Percentiles rank a stretch among this genome's conserved stretches.
phyloP scores from a whole-genome alignment of 1,284 basidiomycete species.

The Apiotrichum mycotoxinovorans region DNA sequence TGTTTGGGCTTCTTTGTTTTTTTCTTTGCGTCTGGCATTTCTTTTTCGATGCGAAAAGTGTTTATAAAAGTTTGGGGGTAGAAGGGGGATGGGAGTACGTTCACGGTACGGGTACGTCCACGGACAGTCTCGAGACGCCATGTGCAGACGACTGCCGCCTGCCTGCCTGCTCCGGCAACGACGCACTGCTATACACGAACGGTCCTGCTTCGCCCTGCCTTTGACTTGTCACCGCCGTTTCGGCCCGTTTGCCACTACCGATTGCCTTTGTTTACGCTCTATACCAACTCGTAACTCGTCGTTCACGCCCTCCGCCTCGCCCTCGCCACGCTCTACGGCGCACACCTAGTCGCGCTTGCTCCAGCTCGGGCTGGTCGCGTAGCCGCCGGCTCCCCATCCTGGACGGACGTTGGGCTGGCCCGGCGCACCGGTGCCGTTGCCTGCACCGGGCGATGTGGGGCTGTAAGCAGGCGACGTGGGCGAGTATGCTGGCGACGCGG shows the following conservation, averaged over 20 bases:
- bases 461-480: slow-evolving; percentile 49
- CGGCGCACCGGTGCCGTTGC: slow-evolving; percentile 4
- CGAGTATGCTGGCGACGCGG: slow-evolving; percentile 79
- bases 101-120: not conserved
- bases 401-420: slow-evolving; percentile 9
- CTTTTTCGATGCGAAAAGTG: not conserved
- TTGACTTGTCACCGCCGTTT: too few species aligned
- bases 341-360: slow-evolving; percentile 15
- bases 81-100: not conserved
- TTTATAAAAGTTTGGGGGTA: not conserved
- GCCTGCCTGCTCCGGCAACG: not conserved
- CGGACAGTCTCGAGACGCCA: not conserved
- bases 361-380: slow-evolving; percentile 22
- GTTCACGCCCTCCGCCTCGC: not conserved
- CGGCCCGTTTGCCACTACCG: too few species aligned
- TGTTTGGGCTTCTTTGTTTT: too few species aligned
- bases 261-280: not conserved
- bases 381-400: slow-evolving; percentile 16
- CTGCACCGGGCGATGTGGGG: slow-evolving; percentile 61
- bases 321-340: not conserved
- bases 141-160: not conserved
- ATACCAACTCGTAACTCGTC: not conserved
- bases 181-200: too few species aligned
- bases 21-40: too few species aligned
- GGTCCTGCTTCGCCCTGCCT: too few species aligned